A percentile compares a stretch with the other conserved stretches of the same genome.
Evolutionary conservation across 1,284 basidiomycete species (phyloP).

Genomic region (Cryptococcus deneoformans): DNA sequence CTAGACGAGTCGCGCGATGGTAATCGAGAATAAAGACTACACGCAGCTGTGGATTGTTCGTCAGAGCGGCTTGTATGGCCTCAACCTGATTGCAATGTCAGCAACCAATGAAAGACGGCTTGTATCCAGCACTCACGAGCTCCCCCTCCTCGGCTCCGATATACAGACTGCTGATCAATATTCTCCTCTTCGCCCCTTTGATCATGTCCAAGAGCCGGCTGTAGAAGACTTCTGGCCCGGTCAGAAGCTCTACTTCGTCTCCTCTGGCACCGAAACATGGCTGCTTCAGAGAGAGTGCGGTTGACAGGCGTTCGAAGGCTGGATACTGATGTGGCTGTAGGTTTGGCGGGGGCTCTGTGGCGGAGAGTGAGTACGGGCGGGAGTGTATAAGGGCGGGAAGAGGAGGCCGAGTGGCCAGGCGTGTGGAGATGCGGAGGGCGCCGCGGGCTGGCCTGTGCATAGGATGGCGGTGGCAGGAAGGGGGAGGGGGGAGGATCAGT

Average conservation of each 20-base stretch:
- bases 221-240: constrained; percentile 51
- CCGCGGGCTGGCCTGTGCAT: too few relatives aligned
- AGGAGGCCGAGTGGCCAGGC: too few relatives aligned
- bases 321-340: constrained; percentile 22
- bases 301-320: constrained; percentile 30
- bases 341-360: constrained; percentile 1
- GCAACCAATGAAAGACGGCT: too few relatives aligned
- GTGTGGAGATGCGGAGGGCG: too few relatives aligned
- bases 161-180: constrained; percentile 85
- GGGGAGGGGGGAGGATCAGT: too few relatives aligned
- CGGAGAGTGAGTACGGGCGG: background rate
- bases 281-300: constrained; percentile 28
- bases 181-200: constrained; percentile 63
- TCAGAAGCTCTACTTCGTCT: constrained; percentile 48
- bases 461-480: too few relatives aligned
- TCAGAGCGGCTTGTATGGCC: constrained; percentile 61
- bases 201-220: constrained; percentile 60
- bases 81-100: constrained; percentile 57
- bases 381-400: too few relatives aligned
- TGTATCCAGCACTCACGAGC: constrained; percentile 52
- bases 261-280: constrained; percentile 51
- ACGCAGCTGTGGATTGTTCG: constrained; percentile 60
- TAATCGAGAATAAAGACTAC: constrained; percentile 80
- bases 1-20: constrained; percentile 83
- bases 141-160: constrained; percentile 67